Evolutionary conservation across 108 stramenopile genomes (phyloP).

Genomic region (Nitzschia sp.): DNA sequence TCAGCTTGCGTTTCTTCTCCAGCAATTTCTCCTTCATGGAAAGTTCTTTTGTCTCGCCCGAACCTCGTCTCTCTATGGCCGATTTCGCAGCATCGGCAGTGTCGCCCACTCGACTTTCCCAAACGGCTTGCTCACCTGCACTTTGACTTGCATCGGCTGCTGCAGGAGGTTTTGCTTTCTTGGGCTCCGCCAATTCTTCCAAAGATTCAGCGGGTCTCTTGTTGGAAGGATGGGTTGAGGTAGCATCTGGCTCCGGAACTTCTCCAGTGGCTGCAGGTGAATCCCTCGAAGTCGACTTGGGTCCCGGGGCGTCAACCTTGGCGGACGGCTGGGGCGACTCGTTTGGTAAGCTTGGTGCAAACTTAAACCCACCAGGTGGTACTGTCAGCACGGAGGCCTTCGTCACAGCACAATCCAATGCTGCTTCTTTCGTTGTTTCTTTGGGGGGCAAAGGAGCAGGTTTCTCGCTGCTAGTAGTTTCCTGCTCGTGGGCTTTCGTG

Average conservation of each 20-base stretch:
- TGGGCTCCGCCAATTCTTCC: background rate
- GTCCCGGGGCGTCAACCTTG: too few species aligned
- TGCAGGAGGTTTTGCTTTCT: conserved; percentile 10
- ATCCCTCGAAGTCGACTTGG: background rate
- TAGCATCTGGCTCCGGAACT: background rate
- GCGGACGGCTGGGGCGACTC: too few species aligned
- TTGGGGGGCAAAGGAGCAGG: background rate
- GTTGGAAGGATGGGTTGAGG: background rate
- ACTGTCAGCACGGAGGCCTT: conserved; percentile 34
- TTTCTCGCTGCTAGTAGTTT: background rate
- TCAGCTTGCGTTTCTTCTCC: conserved; percentile 54
- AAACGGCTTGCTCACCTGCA: background rate
- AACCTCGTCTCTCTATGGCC: conserved; percentile 14
- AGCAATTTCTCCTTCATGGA: conserved; percentile 51
- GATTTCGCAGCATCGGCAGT: background rate
- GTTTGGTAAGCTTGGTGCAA: conserved; percentile 45
- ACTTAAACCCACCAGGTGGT: conserved; percentile 60
- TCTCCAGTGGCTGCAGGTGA: background rate
- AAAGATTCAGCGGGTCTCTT: conserved; percentile 8
- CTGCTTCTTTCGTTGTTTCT: conserved; percentile 9
- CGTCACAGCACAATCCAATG: background rate
- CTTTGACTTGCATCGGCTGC: background rate
- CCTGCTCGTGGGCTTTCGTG: background rate
- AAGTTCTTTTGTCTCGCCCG: conserved; percentile 39
- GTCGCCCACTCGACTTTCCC: background rate